phyloP scores from a whole-genome alignment of 2,329 filamentous ascomycete species.

The Talaromyces sp. region DNA sequence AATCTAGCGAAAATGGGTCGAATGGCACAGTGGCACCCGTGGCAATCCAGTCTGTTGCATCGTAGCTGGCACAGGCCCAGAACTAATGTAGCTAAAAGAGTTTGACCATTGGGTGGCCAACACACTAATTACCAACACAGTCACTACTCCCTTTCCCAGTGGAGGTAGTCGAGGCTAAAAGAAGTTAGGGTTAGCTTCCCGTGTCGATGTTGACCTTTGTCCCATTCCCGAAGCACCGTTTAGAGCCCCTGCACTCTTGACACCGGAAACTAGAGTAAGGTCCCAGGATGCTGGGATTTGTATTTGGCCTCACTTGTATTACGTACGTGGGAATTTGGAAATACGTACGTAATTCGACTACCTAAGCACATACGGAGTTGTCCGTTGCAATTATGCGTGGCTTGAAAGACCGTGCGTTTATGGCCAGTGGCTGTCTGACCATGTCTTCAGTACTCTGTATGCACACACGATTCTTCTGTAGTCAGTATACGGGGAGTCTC shows the following conservation, averaged over 20 bases:
- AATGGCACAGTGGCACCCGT: constrained; percentile 4
- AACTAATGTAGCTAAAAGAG: not conserved
- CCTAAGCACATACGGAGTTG: not conserved
- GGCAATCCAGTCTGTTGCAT: constrained; percentile 1
- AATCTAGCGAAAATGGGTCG: not conserved
- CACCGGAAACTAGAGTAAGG: constrained; percentile 20
- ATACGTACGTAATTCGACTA: not conserved
- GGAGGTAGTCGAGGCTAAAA: not conserved
- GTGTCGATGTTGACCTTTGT: not conserved
- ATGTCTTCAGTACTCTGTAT: not conserved
- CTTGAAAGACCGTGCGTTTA: not conserved
- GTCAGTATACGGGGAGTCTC: not conserved
- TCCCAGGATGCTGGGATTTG: constrained; percentile 18
- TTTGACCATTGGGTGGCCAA: not conserved
- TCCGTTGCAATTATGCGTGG: not conserved
- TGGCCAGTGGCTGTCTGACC: not conserved
- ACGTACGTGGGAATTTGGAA: not conserved
- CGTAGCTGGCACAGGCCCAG: not conserved
- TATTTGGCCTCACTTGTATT: not conserved
- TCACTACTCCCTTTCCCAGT: not conserved
- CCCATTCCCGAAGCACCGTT: constrained; percentile 7
- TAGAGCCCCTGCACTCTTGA: constrained; percentile 16
- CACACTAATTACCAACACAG: not conserved
- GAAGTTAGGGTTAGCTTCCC: not conserved
- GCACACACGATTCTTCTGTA: not conserved